These are phyloP conservation scores for Penicillium sp. DNA, from an alignment of 2,329 filamentous ascomycete species.

Conservation along the genomic window DNA sequence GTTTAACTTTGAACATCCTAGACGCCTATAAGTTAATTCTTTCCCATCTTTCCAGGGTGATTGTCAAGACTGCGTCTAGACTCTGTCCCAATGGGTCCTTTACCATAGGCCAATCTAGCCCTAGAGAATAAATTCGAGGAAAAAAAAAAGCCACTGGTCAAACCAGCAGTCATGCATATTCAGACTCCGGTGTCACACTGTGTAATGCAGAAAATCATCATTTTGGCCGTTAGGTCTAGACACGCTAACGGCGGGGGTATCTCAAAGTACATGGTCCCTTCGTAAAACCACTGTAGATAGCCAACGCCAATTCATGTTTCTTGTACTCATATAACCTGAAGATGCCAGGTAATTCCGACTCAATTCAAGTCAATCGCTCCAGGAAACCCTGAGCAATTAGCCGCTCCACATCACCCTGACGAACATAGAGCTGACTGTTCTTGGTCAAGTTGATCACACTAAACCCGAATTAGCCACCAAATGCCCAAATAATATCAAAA, in stretches of 20 bases:
- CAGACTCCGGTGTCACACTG: not conserved
- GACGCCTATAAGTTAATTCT: not conserved
- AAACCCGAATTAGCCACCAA: not conserved
- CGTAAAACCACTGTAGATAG: constrained; percentile 5
- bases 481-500: not conserved
- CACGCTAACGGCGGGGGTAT: constrained; percentile 14
- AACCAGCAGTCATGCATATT: not conserved
- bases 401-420: constrained; percentile 91
- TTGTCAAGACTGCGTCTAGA: not conserved
- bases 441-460: constrained; percentile 95
- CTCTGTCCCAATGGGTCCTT: not conserved
- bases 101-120: not conserved
- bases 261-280: constrained; percentile 12
- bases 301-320: constrained; percentile 6
- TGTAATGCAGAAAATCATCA: constrained; percentile 2
- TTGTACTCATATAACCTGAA: constrained; percentile 15
- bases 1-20: not conserved
- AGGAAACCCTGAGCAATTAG: constrained; percentile 93
- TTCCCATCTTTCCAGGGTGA: not conserved
- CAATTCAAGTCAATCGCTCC: constrained; percentile 73
- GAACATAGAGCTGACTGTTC: constrained; percentile 96
- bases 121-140: not conserved
- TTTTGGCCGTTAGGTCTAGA: constrained; percentile 1
- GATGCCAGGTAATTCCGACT: constrained; percentile 9
- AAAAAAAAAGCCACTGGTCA: not conserved